Evolutionary conservation across 78 protist species (phyloP), one percentile per base, ranked within the genome.

Genomic region (Guillardia theta): DNA sequence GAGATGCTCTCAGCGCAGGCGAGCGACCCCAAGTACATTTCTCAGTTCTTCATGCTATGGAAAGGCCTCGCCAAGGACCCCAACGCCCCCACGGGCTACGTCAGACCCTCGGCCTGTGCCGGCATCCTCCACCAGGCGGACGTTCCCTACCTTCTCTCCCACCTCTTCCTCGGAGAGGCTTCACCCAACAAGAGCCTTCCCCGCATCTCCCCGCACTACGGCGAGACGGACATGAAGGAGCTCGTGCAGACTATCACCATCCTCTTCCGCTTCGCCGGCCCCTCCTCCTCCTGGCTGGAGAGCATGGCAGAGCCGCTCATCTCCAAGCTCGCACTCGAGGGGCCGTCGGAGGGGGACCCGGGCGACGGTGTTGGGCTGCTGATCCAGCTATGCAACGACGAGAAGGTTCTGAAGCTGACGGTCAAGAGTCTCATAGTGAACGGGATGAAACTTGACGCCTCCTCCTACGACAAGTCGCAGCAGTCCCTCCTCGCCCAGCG

Each of bases 351-450:
- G 46, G 83, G 83, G 36, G 83, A 70, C 41, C 46, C 22, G 9
- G 83, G 83, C 83, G 83, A 70, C 83, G 83, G 83, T 15, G 83
- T 70, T 43, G 83, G 83, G 83, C 83, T 70, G 83, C 83, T 70
- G 9, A 43, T 70, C 46, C 83, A 6, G n/a, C 1, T 70, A 15
- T 70, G 83, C 83, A 33, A 24, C 46, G 45, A 70, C 41, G 41
- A 33, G 41, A 24, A 70, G 5, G 83, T 12, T 36, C 9, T 70
- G 83, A 24, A 10, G 83, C 83, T 15, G 83, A 12, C 22, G 70
- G 70, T 8, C 39, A 30, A 27, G 70, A 24, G 70, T 24, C 21
- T 24, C 70, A 27, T 58, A 30, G 39, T 58, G 70, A 30, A 58
- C 6, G 70, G 70, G 27, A 3, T 58, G 27, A 58, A 58, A 30